A percentile compares a stretch with the other conserved stretches of the same genome.
Evolutionary conservation across 371 early-diverging fungal species (phyloP).

Genomic region (Dichotomocladium elegans): DNA sequence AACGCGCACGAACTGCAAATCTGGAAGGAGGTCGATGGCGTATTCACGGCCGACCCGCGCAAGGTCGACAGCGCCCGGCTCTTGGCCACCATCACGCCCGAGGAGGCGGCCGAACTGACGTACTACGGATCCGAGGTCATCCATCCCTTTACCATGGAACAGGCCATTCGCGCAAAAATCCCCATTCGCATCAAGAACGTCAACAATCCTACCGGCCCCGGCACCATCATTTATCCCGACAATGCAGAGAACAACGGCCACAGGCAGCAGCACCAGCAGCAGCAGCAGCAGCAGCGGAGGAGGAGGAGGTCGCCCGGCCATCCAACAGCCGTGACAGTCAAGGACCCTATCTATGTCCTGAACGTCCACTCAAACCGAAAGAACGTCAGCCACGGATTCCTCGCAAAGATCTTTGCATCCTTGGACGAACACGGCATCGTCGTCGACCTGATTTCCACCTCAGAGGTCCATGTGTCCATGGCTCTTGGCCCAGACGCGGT

Average conservation of each 20-base stretch:
- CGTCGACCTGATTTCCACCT: constrained; percentile 94
- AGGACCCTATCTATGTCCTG: constrained; percentile 87
- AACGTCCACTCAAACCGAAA: constrained; percentile 95
- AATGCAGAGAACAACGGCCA: not conserved
- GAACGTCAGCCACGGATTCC: constrained; percentile 90
- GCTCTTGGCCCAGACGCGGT: constrained; percentile 70
- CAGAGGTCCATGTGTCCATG: constrained; percentile 96
- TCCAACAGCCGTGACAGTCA: constrained; percentile 96
- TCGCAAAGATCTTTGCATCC: constrained; percentile 88
- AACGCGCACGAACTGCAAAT: constrained; percentile 89
- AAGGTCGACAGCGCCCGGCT: constrained; percentile 87
- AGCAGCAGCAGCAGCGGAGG: too few relatives aligned
- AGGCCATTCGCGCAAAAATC: constrained; percentile 89
- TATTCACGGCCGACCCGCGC: constrained; percentile 98
- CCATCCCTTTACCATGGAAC: constrained; percentile 99
- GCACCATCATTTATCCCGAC: constrained; percentile 88
- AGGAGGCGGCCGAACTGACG: constrained; percentile 97
- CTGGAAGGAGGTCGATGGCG: constrained; percentile 99
- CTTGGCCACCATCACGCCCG: constrained; percentile 92
- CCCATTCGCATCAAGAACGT: constrained; percentile 98
- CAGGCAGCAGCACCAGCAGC: not conserved
- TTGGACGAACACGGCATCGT: constrained; percentile 85
- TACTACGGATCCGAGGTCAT: constrained; percentile 98
- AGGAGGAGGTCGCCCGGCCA: too few relatives aligned
- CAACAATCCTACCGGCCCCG: constrained; percentile 83